Base-by-base conservation (phyloP, 1,284 basidiomycete genomes). In the Grifola frondosa region DNA sequence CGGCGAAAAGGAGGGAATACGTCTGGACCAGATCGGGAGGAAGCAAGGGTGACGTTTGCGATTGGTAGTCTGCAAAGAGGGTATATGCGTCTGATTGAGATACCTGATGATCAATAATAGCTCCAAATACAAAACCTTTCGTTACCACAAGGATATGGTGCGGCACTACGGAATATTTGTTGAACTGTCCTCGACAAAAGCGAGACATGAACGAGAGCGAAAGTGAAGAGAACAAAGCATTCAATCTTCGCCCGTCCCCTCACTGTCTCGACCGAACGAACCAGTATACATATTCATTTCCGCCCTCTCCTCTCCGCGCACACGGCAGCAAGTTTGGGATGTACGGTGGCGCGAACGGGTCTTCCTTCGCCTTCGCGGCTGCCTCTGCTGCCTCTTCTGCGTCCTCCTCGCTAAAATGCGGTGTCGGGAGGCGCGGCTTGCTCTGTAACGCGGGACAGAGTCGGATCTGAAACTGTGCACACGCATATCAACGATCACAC, bases 291-390 rank as follows among this genome's bases (percentile, higher is more conserved):
- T 91, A 90, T 44, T 82, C 77, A 30, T 74, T 72, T 25, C 75
- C n/a, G n/a, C 77, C 32, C 75, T 75, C 32, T 79, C 73, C 37
- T 80, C 75, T 38, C 85, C 81, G 47, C 73, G 71, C 35, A 93
- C 58, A 50, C 88, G 81, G 1, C 89, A 80, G 76, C 23, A 95
- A 69, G 37, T 83, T 81, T 6, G 77, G 71, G 31, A 80, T 79
- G 62, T 94, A 94, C 2, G 91, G 91, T 5, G 88, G 86, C 23
- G 75, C 68, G 63, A 95, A 93, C 0, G 90, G 91, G 58, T 93
- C 81, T 7, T 63, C 47, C 20, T 65, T 67, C 51, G 69, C 68
- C 42, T 53, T 50, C 46, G 66, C 62, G 32, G 50, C 53, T 15
- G 52, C 52, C 46, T 64, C 59, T 26, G 54, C 54, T 22, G 60